A percentile compares a stretch with the other conserved stretches of the same genome.
Conservation (phyloP, 805 yeast species). For the Candida methanosorbosa region DNA sequence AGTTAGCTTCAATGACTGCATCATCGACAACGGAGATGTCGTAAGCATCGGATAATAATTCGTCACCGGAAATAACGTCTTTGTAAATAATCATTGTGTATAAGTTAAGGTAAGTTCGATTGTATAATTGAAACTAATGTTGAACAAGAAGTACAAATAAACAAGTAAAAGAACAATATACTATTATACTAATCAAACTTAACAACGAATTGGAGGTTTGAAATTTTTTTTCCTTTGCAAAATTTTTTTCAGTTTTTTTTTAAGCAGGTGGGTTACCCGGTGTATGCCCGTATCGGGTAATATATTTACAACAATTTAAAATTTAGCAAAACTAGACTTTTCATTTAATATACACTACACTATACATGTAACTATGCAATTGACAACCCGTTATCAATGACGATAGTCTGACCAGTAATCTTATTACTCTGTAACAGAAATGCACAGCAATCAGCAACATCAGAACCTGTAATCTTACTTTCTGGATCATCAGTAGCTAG, state of each 20-base stretch:
- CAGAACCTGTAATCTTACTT: slow-evolving; percentile 5
- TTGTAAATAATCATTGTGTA: slow-evolving; percentile 32
- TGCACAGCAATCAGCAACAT: slow-evolving; percentile 15
- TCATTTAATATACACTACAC: no score
- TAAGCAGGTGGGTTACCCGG: not conserved
- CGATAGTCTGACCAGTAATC: slow-evolving; percentile 22
- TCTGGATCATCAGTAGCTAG: no score
- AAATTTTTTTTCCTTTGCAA: not conserved
- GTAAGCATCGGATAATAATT: slow-evolving; percentile 95
- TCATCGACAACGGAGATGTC: slow-evolving; percentile 79
- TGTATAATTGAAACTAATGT: not conserved
- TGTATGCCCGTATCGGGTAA: no score
- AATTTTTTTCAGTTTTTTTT: not conserved
- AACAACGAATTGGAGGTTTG: not conserved
- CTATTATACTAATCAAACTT: no score
- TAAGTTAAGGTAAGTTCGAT: no score
- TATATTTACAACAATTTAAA: not conserved
- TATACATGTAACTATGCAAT: no score
- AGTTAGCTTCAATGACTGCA: slow-evolving; percentile 95
- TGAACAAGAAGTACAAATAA: no score
- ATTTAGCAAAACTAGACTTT: no score
- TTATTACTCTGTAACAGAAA: slow-evolving; percentile 12
- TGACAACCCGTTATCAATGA: slow-evolving; percentile 20
- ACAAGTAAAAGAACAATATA: no score
- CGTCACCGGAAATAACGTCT: slow-evolving; percentile 93